Evolutionary conservation across 2,329 filamentous ascomycete genomes (phyloP), one percentile per base, ranked within the genome.

Genomic region (Xenoacremonium recifei): DNA sequence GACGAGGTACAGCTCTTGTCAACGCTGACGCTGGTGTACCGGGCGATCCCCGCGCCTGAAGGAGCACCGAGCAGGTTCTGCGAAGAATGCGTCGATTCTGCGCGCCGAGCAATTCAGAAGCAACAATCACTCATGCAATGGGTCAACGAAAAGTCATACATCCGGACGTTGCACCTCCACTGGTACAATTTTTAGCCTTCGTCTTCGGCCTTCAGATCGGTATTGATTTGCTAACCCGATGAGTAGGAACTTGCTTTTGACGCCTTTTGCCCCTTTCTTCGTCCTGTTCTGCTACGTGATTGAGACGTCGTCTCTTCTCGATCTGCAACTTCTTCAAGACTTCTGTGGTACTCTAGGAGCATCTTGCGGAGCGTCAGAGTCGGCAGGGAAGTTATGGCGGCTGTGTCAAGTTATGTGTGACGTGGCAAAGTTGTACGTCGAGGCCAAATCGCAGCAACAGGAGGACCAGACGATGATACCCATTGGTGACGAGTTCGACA

Each of bases 371-470:
- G 64, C 75, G 3, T 84, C 80, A 2, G 76, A 83, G 53, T 75
- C 77, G 3, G 72, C 81, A 17, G 71, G 76, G 20, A 81, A 80
- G 53, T 67, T 86, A 11, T 76, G 81, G 53, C 75, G 73, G n/a
- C 70, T 86, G 20, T 84, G 78, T 50, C 71, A 75, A 25, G 72
- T 85, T 19, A 79, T 86, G 58, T 72, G 73, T 45, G 77, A 77
- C 40, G 78, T 85, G 5, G 80, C 82, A 6, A 69, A 69, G 33
- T 63, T 84, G 4, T 86, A 85, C 49, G 68, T 84, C 5, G 76
- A 84, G 53, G 76, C 80, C 19, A 83, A 81, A 54, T 65, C 67
- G 15, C 65, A 69, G 49, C 71, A 77, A 36, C 64, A 67, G 37
- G 64, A 70, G 25, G 67, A 73, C 46, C 64, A 72, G 32, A 64